Evolutionary conservation across 306 rosid genomes (phyloP).

Genomic region (Acacia confusa): DNA sequence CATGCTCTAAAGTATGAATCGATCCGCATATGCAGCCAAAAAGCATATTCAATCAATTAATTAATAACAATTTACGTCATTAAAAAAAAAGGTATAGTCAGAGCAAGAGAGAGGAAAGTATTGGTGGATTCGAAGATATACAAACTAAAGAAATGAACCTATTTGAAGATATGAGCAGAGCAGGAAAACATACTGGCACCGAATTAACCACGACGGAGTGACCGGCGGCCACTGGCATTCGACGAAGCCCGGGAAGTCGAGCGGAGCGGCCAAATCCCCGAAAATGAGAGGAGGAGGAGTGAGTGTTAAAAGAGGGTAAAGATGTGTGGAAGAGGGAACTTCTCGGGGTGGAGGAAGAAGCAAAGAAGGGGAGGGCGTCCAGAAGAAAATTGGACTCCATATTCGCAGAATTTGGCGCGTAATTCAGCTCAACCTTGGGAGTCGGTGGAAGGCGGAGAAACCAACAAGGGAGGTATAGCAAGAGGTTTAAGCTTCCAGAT

Average conservation of each 20-base stretch:
- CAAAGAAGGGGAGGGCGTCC: slow-evolving; percentile 9
- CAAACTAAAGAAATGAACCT: not conserved
- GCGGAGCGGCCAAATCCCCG: slow-evolving; percentile 13
- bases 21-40: not conserved
- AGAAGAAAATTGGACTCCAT: slow-evolving; percentile 41
- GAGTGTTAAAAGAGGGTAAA: slow-evolving; percentile 25
- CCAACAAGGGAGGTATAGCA: not conserved
- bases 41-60: not conserved
- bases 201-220: slow-evolving; percentile 46
- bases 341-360: not conserved
- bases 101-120: not conserved
- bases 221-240: slow-evolving; percentile 28
- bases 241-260: slow-evolving; percentile 27
- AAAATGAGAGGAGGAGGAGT: slow-evolving; percentile 4
- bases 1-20: not conserved
- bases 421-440: slow-evolving; percentile 9
- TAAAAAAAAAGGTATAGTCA: not conserved
- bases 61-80: not conserved
- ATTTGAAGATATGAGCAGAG: not conserved
- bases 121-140: not conserved
- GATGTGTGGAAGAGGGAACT: slow-evolving; percentile 33
- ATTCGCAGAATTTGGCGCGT: not conserved
- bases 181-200: slow-evolving; percentile 35
- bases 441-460: not conserved
- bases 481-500: not conserved